A percentile compares a stretch with the other conserved stretches of the same genome.
phyloP scores from a whole-genome alignment of 371 early-diverging fungal genomes.

The Mortierella sp. region DNA sequence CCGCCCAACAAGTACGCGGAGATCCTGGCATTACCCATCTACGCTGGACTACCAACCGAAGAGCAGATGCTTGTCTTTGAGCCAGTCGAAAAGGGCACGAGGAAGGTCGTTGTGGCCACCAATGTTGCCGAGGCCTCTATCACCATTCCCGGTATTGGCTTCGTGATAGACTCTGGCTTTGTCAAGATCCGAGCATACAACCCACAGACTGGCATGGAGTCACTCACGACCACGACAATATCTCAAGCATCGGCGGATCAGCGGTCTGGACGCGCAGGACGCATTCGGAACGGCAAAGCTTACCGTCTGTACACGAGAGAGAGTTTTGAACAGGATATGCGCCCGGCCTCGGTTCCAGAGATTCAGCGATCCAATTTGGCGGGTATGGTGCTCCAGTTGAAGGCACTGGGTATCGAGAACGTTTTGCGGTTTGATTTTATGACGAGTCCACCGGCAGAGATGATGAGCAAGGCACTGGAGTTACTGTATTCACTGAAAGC shows the following conservation, averaged over 20 bases:
- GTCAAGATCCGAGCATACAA: conserved; percentile 90
- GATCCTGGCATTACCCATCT: conserved; percentile 80
- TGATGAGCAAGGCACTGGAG: conserved; percentile 67
- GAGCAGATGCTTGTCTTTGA: conserved; percentile 96
- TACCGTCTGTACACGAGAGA: conserved; percentile 95
- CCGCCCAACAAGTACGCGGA: conserved; percentile 70
- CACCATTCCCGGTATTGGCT: conserved; percentile 93
- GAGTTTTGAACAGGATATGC: conserved; percentile 81
- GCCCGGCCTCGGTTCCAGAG: conserved; percentile 92
- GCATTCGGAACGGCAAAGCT: conserved; percentile 92
- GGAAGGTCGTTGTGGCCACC: conserved; percentile 98
- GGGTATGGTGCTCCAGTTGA: conserved; percentile 88
- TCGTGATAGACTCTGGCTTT: conserved; percentile 95
- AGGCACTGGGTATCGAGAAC: conserved; percentile 94
- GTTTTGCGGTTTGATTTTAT: conserved; percentile 93
- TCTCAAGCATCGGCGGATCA: conserved; percentile 96
- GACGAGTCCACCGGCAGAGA: conserved; percentile 70
- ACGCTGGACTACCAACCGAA: conserved; percentile 91
- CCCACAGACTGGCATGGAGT: conserved; percentile 88
- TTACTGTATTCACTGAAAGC: conserved; percentile 62
- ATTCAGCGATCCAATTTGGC: conserved; percentile 95
- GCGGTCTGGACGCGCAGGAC: conserved; percentile 98
- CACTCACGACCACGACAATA: conserved; percentile 81
- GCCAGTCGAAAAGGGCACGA: conserved; percentile 79
- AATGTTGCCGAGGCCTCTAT: conserved; percentile 99